Evolutionary conservation across 2,329 filamentous ascomycete species (phyloP), one percentile per base, ranked within the genome.

Genomic region (Trichoderma semiorbis): DNA sequence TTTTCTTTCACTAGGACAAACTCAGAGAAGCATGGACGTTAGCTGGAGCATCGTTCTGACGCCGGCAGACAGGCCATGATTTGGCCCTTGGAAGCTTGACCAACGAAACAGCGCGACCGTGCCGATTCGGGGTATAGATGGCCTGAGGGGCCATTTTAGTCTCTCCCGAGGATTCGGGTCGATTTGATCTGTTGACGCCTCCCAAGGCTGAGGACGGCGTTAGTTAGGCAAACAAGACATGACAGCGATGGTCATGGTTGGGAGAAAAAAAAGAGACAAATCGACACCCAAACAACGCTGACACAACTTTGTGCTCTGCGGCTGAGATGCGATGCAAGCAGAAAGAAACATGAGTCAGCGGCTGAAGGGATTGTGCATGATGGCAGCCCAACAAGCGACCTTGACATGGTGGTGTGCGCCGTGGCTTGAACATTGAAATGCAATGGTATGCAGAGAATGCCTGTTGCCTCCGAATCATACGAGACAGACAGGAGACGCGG

Each of bases 131-230:
- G 66, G 71, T 68, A 64, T 72, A 63, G 71, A 61, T 61, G 50
- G 66, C 58, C 71, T 64, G 57, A 69, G 60, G 71, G 66, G 58
- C 66, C 74, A 75, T 78, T 79, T 80, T 83, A 83, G 81, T 80
- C 79, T 77, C 77, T 82, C 79, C 81, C 81, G 77, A 77, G 77
- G 76, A 75, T 74, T 78, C 76, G 81, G 81, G 79, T 82, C 81
- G 78, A 78, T 78, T 70, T 78, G 78, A 80, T 80, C 80, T 80
- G 76, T 69, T 79, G 77, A 78, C 76, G 77, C 77, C 77, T 53
- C 69, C 61, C 43, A 71, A 66, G 50, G 47, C 61, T 55, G 47
- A 70, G 24, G n/a, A 30, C 32, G n/a, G 30, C 47, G 16, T 50
- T 63, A 70, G 43, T 30, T 30, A 34, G 64, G 67, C 30, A 36